Conservation (phyloP, 441 rosid genomes). For the Eutrema salsugineum region DNA sequence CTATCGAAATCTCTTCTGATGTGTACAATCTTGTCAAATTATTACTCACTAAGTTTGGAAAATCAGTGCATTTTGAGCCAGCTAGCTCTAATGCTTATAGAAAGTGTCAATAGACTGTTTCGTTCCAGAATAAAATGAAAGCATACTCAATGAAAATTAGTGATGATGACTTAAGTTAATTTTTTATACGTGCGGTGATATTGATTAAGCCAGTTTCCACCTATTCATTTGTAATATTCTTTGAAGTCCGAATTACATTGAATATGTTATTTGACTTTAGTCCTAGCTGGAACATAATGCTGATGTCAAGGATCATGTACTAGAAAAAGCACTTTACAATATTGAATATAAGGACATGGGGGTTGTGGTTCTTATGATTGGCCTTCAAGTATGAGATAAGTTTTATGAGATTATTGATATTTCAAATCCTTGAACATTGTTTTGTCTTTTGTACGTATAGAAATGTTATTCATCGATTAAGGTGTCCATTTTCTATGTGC, state of each 20-base stretch:
- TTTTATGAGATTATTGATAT: background rate
- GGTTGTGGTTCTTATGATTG: background rate
- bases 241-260: background rate
- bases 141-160: background rate
- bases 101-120: background rate
- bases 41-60: background rate
- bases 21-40: background rate
- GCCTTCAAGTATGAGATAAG: background rate
- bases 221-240: background rate
- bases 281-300: constrained; percentile 5
- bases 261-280: background rate
- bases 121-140: background rate
- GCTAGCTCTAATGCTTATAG: background rate
- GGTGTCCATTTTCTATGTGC: background rate
- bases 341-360: background rate
- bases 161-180: background rate
- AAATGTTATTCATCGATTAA: background rate
- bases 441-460: background rate
- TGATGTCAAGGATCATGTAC: background rate
- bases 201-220: constrained; percentile 5
- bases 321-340: background rate
- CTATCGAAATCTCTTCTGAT: background rate
- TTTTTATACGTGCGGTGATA: background rate
- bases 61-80: background rate
- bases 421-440: background rate